A percentile compares a stretch with the other conserved stretches of the same genome.
phyloP scores from a whole-genome alignment of 2,329 filamentous ascomycete genomes.

The Microdochium trichocladiopsis region DNA sequence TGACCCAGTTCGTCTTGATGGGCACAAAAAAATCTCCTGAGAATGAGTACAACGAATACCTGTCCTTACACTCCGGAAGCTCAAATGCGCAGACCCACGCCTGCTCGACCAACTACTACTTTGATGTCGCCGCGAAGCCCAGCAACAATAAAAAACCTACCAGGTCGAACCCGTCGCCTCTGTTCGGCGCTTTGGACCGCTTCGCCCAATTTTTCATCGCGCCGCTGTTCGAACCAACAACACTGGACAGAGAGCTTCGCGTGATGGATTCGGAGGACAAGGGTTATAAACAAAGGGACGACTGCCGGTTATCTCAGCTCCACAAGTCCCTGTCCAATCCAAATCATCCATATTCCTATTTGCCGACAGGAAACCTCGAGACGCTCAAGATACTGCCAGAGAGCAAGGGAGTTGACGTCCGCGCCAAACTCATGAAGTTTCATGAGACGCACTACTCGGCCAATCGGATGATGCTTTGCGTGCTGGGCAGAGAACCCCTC shows the following conservation, averaged over 20 bases:
- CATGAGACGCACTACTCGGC: constrained; percentile 86
- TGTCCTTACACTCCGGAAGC: constrained; percentile 81
- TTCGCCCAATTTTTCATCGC: constrained; percentile 93
- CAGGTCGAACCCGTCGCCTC: constrained; percentile 47
- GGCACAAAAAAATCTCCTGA: constrained; percentile 98
- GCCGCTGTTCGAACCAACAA: constrained; percentile 78
- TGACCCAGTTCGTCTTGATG: constrained; percentile 95
- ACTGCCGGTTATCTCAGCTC: constrained; percentile 81
- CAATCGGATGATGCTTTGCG: constrained; percentile 87
- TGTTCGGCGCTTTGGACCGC: constrained; percentile 79
- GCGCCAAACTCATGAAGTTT: constrained; percentile 88
- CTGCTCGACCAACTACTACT: constrained; percentile 96
- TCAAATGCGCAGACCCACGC: constrained; percentile 93
- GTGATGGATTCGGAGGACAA: constrained; percentile 96
- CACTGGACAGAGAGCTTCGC: constrained; percentile 77
- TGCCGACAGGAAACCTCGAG: constrained; percentile 83
- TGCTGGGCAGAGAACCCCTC: constrained; percentile 74
- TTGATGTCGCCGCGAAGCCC: constrained; percentile 82
- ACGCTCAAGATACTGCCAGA: constrained; percentile 79
- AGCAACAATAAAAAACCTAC: constrained; percentile 51
- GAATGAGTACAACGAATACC: constrained; percentile 92
- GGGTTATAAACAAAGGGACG: constrained; percentile 90
- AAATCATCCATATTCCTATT: constrained; percentile 82
- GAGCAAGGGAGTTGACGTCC: constrained; percentile 71
- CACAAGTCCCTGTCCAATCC: constrained; percentile 85